These are phyloP conservation scores for Glycyrrhiza uralensis DNA, from an alignment of 306 rosid species.

Conservation along the genomic window DNA sequence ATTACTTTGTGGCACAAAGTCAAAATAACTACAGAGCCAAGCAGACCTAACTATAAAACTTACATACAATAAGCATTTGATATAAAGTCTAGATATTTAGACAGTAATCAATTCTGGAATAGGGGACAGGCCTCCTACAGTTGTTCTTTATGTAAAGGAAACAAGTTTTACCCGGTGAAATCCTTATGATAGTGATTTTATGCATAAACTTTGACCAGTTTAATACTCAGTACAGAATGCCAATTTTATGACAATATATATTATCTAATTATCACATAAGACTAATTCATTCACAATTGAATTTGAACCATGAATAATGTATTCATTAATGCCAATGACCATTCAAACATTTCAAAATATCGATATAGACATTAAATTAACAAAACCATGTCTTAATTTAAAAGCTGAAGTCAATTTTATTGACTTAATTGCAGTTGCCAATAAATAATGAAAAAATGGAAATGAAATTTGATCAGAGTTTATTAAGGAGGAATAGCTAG, in stretches of 20 bases:
- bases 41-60: conserved; percentile 17
- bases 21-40: conserved; percentile 21
- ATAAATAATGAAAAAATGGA: neutral
- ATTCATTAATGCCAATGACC: neutral
- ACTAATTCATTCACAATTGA: neutral
- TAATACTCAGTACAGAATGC: neutral
- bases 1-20: conserved; percentile 15
- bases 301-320: neutral
- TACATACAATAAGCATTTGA: neutral
- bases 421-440: neutral
- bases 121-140: neutral
- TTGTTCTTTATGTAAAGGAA: neutral
- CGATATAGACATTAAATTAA: neutral
- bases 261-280: no score
- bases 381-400: neutral
- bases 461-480: neutral
- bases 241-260: no score
- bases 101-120: neutral
- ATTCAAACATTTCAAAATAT: neutral
- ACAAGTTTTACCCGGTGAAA: neutral
- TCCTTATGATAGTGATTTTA: neutral
- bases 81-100: neutral
- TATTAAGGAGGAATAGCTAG: neutral
- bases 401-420: neutral
- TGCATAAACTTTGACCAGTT: neutral